These are phyloP conservation scores for Bolboschoenoplectus hybrid DNA, from an alignment of 202 grass and related monocot genomes.

Conservation along the genomic window DNA sequence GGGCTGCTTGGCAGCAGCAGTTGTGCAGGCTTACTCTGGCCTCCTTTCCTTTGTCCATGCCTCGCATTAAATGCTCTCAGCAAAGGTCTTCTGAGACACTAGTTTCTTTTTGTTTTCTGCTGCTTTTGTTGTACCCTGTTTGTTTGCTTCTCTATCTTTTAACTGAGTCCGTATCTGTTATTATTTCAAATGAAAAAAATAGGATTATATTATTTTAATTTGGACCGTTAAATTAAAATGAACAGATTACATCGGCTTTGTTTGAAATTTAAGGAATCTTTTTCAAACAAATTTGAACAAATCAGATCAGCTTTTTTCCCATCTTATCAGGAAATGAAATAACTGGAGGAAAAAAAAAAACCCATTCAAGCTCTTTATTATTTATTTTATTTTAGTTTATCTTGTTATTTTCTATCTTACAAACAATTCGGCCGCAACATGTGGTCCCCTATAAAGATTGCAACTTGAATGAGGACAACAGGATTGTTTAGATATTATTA, in stretches of 20 bases:
- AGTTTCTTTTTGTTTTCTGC: background rate
- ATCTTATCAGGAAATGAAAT: no score
- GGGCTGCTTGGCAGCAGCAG: background rate
- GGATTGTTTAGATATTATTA: background rate
- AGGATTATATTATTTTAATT: no score
- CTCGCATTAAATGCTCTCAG: background rate
- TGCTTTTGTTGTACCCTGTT: background rate
- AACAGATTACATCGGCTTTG: no score
- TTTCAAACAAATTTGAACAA: no score
- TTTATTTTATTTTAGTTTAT: background rate
- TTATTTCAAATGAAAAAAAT: no score
- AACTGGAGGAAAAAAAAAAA: background rate
- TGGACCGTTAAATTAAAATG: no score
- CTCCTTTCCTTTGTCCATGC: conserved; percentile 5
- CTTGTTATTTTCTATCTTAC: background rate
- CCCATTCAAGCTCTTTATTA: background rate
- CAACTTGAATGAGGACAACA: background rate
- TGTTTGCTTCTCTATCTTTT: no score
- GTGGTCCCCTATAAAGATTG: conserved; percentile 5
- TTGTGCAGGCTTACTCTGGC: background rate
- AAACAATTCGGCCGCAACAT: background rate
- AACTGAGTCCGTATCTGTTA: no score
- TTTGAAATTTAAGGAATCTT: no score
- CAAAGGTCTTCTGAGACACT: background rate
- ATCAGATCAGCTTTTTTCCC: no score